These are phyloP conservation scores for Boehmeria nivea DNA, from an alignment of 306 rosid species.

Conservation along the genomic window DNA sequence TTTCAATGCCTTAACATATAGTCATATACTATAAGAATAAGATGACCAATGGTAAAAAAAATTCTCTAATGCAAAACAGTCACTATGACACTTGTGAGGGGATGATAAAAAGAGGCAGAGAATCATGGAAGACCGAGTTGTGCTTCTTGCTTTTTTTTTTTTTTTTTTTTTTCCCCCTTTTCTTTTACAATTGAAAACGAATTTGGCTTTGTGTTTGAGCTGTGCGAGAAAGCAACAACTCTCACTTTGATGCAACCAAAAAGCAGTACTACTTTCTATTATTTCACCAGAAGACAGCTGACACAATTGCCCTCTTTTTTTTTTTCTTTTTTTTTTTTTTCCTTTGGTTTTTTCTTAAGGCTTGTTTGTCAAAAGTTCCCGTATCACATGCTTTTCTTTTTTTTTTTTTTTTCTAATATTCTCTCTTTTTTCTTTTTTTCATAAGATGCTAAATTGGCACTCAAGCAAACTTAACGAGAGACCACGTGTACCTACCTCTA, in stretches of 20 bases:
- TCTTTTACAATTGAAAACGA: background rate
- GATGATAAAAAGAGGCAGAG: background rate
- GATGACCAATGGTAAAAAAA: no score
- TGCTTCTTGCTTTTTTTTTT: slow-evolving; percentile 1
- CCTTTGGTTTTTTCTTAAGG: no score
- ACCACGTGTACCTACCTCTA: no score
- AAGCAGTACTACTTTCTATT: background rate
- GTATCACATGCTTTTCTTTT: slow-evolving; percentile 4
- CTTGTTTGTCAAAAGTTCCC: background rate
- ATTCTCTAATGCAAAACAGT: no score
- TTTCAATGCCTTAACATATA: no score
- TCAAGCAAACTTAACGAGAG: no score
- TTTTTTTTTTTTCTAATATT: no score
- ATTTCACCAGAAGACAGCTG: background rate
- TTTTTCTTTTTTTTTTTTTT: background rate
- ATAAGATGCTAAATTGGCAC: no score
- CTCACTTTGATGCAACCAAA: slow-evolving; percentile 4
- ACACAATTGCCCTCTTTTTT: background rate
- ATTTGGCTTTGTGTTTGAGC: background rate
- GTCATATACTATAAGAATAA: no score
- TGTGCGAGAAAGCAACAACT: background rate
- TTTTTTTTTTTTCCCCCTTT: no score
- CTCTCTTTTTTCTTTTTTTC: no score
- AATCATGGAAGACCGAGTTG: no score
- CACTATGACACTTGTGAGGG: background rate